Evolutionary conservation across 2,329 filamentous ascomycete genomes (phyloP).

Genomic region (Xylariaceae sp.): DNA sequence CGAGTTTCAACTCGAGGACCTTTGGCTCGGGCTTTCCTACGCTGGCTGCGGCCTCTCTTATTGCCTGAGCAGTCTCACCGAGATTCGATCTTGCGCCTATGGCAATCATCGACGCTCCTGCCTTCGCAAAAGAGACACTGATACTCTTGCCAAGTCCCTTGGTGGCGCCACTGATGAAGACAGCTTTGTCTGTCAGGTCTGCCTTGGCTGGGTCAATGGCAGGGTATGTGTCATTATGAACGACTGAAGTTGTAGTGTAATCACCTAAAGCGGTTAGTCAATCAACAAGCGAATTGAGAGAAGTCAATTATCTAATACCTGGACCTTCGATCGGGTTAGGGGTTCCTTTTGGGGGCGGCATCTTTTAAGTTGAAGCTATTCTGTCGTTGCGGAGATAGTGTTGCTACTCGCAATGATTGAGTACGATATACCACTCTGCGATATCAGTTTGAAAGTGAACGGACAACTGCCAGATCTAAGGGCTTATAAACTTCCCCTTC

Average conservation of each 20-base stretch:
- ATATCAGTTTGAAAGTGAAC: background rate
- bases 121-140: constrained; percentile 42
- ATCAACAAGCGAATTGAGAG: background rate
- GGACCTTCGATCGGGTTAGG: constrained; percentile 34
- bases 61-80: constrained; percentile 32
- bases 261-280: constrained; percentile 29
- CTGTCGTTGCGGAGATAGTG: background rate
- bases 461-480: background rate
- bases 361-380: constrained; percentile 9
- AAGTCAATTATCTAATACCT: constrained; percentile 21
- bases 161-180: constrained; percentile 48
- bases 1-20: constrained; percentile 43
- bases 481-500: constrained; percentile 8
- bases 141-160: constrained; percentile 45
- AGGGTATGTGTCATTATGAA: constrained; percentile 45
- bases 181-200: constrained; percentile 40
- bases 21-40: constrained; percentile 38
- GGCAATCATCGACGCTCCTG: constrained; percentile 48
- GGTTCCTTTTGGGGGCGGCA: constrained; percentile 38
- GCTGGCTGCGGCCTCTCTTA: constrained; percentile 36
- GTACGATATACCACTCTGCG: background rate
- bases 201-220: constrained; percentile 41
- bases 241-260: constrained; percentile 39
- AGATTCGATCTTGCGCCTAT: constrained; percentile 40
- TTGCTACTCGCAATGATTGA: background rate